phyloP scores from a whole-genome alignment of 2,329 filamentous ascomycete genomes.

The Diaporthe vexans region DNA sequence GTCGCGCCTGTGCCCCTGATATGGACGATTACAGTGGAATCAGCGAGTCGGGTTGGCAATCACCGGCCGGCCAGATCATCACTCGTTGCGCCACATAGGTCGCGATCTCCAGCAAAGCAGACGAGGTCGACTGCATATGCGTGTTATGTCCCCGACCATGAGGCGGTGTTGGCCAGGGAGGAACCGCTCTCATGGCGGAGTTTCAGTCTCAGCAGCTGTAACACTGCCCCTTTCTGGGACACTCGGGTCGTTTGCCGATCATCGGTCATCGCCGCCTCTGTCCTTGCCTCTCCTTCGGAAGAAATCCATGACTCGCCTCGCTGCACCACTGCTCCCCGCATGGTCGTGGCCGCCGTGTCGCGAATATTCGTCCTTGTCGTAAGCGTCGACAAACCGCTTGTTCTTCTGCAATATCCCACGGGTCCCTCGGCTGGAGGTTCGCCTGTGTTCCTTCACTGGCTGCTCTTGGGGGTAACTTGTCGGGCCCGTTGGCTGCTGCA shows the following conservation, averaged over 20 bases:
- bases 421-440: slow-evolving; percentile 51
- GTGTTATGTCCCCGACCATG: neutral
- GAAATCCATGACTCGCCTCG: slow-evolving; percentile 97
- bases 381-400: slow-evolving; percentile 90
- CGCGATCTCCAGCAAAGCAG: neutral
- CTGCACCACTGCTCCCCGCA: slow-evolving; percentile 87
- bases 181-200: neutral
- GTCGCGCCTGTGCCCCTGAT: neutral
- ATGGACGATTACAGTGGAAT: neutral
- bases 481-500: slow-evolving; percentile 59
- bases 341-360: slow-evolving; percentile 66
- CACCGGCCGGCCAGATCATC: neutral
- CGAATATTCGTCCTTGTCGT: slow-evolving; percentile 79
- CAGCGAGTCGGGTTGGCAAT: neutral
- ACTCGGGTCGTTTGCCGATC: slow-evolving; percentile 59
- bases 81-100: neutral
- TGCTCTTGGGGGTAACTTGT: slow-evolving; percentile 56
- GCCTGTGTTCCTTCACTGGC: slow-evolving; percentile 58
- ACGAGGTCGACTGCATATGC: neutral
- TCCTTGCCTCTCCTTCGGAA: slow-evolving; percentile 90
- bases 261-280: slow-evolving; percentile 71
- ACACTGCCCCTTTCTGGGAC: neutral
- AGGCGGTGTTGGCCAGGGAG: neutral
- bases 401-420: slow-evolving; percentile 82
- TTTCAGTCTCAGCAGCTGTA: neutral